Evolutionary conservation across 768 basidiomycete genomes (phyloP).

Genomic region (Favolaschia claudopus): DNA sequence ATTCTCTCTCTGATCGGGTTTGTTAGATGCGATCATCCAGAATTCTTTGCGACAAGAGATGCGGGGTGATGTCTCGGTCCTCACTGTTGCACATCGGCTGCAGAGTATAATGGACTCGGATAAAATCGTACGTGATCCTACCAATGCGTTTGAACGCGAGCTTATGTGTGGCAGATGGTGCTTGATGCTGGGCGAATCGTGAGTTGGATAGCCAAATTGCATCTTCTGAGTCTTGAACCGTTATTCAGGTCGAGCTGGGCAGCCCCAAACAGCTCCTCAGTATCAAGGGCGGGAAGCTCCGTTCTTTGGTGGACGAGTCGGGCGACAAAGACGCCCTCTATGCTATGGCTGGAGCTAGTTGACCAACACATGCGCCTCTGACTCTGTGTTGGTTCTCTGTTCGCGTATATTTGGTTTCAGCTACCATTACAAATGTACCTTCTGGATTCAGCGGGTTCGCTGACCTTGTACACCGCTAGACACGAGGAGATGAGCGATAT

Average conservation of each 20-base stretch:
- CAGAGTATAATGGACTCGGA: slow-evolving; percentile 19
- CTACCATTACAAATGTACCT: too few species aligned
- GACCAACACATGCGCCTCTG: too few species aligned
- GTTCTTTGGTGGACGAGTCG: slow-evolving; percentile 63
- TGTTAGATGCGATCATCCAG: slow-evolving; percentile 54
- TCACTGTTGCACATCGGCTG: slow-evolving; percentile 18
- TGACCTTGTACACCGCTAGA: too few species aligned
- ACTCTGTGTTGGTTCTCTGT: too few species aligned
- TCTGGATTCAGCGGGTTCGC: too few species aligned
- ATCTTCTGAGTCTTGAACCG: neutral
- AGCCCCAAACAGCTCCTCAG: slow-evolving; percentile 57
- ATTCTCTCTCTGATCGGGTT: too few species aligned
- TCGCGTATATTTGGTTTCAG: too few species aligned
- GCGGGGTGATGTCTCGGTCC: slow-evolving; percentile 1
- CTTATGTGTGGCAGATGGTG: slow-evolving; percentile 11
- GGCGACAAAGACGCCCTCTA: slow-evolving; percentile 58
- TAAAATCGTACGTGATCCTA: slow-evolving; percentile 1
- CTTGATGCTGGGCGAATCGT: slow-evolving; percentile 19
- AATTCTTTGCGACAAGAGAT: slow-evolving; percentile 36
- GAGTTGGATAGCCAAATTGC: neutral
- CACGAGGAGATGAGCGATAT: too few species aligned
- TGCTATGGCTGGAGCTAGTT: slow-evolving; percentile 52
- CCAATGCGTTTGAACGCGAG: slow-evolving; percentile 10
- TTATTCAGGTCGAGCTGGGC: slow-evolving; percentile 57
- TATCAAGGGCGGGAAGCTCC: slow-evolving; percentile 57